Conservation (phyloP, 2,329 filamentous ascomycete species). For the Stemphylium lycopersici region DNA sequence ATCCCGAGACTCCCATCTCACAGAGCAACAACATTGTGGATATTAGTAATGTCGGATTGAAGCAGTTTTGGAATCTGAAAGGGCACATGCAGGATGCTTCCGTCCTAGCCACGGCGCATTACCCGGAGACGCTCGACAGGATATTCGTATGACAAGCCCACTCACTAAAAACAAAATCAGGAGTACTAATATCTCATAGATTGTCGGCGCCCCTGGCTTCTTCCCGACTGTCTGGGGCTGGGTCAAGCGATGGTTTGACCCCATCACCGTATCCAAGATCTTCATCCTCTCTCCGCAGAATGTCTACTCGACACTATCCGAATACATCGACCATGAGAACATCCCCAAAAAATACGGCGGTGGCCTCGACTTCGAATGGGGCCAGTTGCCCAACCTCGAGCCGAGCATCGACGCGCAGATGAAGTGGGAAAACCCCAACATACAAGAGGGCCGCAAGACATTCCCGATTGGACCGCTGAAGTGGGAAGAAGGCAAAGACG, state of each 20-base stretch:
- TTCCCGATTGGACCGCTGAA: conserved; percentile 56
- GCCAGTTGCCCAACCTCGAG: conserved; percentile 76
- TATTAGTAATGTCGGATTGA: conserved; percentile 83
- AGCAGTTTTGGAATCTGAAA: conserved; percentile 96
- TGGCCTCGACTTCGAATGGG: conserved; percentile 81
- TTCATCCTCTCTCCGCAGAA: conserved; percentile 81
- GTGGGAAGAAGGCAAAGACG: conserved; percentile 52
- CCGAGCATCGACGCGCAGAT: conserved; percentile 51
- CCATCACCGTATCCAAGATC: conserved; percentile 88
- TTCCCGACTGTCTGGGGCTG: conserved; percentile 94
- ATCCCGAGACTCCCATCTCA: conserved; percentile 83
- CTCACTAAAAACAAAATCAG: background rate
- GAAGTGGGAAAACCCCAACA: conserved; percentile 48
- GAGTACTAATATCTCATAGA: conserved; percentile 50
- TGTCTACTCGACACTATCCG: conserved; percentile 75
- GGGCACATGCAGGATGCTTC: conserved; percentile 92
- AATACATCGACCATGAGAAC: conserved; percentile 80
- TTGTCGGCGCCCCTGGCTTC: conserved; percentile 88
- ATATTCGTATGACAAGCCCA: conserved; percentile 64
- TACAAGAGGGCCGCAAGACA: conserved; percentile 47
- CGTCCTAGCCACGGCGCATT: conserved; percentile 87
- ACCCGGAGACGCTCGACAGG: conserved; percentile 89
- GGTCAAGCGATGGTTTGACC: conserved; percentile 92
- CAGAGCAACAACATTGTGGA: conserved; percentile 96
- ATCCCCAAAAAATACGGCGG: conserved; percentile 92